These are phyloP conservation scores for Thermothielavioides terrestris DNA, from an alignment of 495 filamentous ascomycete species.

Conservation along the genomic window DNA sequence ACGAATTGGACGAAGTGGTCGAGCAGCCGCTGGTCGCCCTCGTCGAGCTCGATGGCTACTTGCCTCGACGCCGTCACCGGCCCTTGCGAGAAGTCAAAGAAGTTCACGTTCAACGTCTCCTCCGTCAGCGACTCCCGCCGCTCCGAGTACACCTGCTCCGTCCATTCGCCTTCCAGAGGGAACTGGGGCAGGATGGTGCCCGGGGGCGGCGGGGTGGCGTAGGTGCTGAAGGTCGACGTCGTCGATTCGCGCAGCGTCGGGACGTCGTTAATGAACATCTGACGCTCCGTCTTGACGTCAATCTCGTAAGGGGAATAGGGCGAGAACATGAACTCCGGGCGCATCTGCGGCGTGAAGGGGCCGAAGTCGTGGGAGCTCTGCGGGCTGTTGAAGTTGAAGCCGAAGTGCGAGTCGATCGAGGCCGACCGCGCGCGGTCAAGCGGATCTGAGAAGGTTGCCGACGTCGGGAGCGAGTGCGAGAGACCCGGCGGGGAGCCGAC, in stretches of 20 bases:
- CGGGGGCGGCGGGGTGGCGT: constrained; percentile 61
- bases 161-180: constrained; percentile 61
- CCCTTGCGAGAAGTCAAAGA: constrained; percentile 66
- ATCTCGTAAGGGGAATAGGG: constrained; percentile 76
- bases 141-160: constrained; percentile 64
- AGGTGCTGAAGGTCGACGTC: constrained; percentile 80
- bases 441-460: constrained; percentile 66
- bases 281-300: constrained; percentile 89
- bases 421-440: constrained; percentile 61
- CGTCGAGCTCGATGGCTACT: constrained; percentile 74
- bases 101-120: constrained; percentile 60
- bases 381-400: constrained; percentile 61
- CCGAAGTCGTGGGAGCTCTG: constrained; percentile 53
- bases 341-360: constrained; percentile 47
- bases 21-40: constrained; percentile 75
- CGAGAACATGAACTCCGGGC: constrained; percentile 42
- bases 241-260: constrained; percentile 74
- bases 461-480: constrained; percentile 73
- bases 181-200: constrained; percentile 57
- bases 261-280: constrained; percentile 89
- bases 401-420: constrained; percentile 73
- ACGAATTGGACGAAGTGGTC: constrained; percentile 91
- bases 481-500: constrained; percentile 66
- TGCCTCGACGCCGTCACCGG: constrained; percentile 47
- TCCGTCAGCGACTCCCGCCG: constrained; percentile 54